Percentiles rank a stretch among this genome's conserved stretches.
Conservation (phyloP, 2,329 filamentous ascomycete species). For the Chaetomiaceae sp. region DNA sequence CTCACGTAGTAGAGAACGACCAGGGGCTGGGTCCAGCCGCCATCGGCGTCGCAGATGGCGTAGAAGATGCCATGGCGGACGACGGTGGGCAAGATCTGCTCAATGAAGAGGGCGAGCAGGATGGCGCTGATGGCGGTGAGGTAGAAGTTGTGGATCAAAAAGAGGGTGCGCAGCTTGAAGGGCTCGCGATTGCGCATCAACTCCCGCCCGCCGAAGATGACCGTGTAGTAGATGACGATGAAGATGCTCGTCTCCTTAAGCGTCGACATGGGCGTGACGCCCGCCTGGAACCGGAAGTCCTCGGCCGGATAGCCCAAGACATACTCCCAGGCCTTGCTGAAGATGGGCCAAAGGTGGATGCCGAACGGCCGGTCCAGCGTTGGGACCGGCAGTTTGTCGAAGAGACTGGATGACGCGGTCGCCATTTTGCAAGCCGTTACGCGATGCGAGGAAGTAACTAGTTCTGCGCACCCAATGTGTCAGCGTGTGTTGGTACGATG, state of each 20-base stretch:
- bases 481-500: neutral
- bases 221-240: conserved; percentile 82
- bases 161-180: conserved; percentile 81
- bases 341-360: conserved; percentile 87
- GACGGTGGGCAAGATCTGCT: conserved; percentile 84
- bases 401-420: conserved; percentile 37
- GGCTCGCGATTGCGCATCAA: conserved; percentile 83
- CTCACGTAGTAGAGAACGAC: conserved; percentile 96
- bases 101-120: conserved; percentile 79
- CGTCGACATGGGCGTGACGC: conserved; percentile 85
- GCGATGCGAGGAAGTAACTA: conserved; percentile 9
- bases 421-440: conserved; percentile 25
- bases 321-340: conserved; percentile 77
- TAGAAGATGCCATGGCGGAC: conserved; percentile 79
- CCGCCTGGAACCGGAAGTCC: conserved; percentile 78
- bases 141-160: conserved; percentile 96
- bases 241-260: conserved; percentile 76
- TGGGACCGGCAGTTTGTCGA: conserved; percentile 53
- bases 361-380: conserved; percentile 91
- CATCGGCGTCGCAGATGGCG: conserved; percentile 74
- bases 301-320: conserved; percentile 77
- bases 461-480: conserved; percentile 2
- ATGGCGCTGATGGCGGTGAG: conserved; percentile 79
- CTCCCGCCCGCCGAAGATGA: conserved; percentile 91
- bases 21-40: conserved; percentile 90